phyloP scores from a whole-genome alignment of 805 yeast genomes.

The Candida ipomoeae region DNA sequence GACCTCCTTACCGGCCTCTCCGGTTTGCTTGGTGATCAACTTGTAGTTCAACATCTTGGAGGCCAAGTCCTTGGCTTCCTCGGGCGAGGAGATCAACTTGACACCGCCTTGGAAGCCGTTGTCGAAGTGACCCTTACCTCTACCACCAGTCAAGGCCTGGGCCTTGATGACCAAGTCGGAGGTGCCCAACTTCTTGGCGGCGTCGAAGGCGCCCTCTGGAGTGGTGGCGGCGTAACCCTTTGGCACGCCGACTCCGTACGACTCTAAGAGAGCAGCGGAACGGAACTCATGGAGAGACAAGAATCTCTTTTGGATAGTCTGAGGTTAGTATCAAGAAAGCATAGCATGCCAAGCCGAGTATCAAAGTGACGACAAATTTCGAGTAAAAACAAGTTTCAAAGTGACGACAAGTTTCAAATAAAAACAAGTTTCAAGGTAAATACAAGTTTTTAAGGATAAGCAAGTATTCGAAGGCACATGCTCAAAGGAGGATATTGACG shows the following conservation, averaged over 20 bases:
- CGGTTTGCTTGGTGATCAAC: conserved; percentile 96
- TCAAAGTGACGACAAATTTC: too few relatives aligned
- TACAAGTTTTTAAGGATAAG: too few relatives aligned
- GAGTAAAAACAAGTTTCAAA: too few relatives aligned
- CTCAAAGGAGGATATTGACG: too few relatives aligned
- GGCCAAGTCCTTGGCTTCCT: conserved; percentile 83
- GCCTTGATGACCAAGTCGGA: conserved; percentile 93
- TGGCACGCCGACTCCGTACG: conserved; percentile 88
- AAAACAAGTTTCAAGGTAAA: too few relatives aligned
- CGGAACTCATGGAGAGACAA: conserved; percentile 94
- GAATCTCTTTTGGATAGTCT: conserved; percentile 51
- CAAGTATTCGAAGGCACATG: too few relatives aligned
- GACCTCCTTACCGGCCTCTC: conserved; percentile 94
- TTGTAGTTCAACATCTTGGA: conserved; percentile 87
- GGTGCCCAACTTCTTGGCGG: conserved; percentile 71
- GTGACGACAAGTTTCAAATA: too few relatives aligned
- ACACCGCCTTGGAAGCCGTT: conserved; percentile 96
- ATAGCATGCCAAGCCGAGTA: too few relatives aligned
- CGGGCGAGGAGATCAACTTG: conserved; percentile 77
- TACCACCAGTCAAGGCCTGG: conserved; percentile 98
- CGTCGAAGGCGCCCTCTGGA: conserved; percentile 79
- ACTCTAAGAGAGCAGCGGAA: conserved; percentile 79
- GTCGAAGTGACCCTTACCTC: conserved; percentile 98
- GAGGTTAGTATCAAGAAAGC: conserved; percentile 21
- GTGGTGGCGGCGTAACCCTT: conserved; percentile 87